Evolutionary conservation across 2,329 filamentous ascomycete genomes (phyloP).

Genomic region (Stachybotrys chlorohalonatus): DNA sequence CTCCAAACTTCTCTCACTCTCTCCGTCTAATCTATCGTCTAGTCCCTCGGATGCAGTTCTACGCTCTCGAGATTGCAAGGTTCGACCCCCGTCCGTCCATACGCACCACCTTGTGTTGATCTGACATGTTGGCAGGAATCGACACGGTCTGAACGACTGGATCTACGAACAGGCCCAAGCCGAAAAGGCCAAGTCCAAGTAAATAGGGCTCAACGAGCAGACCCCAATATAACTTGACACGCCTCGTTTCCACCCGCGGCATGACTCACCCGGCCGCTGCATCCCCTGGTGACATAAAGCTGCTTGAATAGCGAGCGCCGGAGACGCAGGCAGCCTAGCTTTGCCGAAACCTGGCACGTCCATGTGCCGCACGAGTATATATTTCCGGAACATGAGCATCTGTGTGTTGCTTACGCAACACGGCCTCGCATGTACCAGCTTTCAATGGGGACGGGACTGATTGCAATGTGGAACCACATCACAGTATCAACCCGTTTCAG

Average conservation of each 20-base stretch:
- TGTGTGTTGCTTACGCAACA: no score
- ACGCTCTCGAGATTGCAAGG: slow-evolving; percentile 45
- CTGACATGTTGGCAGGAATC: slow-evolving; percentile 52
- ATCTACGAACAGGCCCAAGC: slow-evolving; percentile 77
- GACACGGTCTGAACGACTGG: slow-evolving; percentile 89
- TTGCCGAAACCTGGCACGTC: no score
- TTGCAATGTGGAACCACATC: no score
- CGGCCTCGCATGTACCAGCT: no score
- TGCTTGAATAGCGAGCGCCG: no score
- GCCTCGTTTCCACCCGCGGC: not conserved
- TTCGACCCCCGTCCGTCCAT: slow-evolving; percentile 3
- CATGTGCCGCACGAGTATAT: no score
- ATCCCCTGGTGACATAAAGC: no score
- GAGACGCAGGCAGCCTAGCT: no score
- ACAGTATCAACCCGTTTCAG: no score
- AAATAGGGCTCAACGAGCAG: not conserved
- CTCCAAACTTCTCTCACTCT: not conserved
- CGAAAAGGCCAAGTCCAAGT: slow-evolving; percentile 27
- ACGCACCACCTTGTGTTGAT: no score
- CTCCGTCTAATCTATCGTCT: not conserved
- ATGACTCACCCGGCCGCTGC: not conserved
- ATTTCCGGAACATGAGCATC: no score
- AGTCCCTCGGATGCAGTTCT: slow-evolving; percentile 49
- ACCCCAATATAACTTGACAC: not conserved
- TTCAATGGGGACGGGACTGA: no score